Evolutionary conservation across 108 stramenopile genomes (phyloP), one percentile per base, ranked within the genome.

Genomic region (Bacterosira constricta): DNA sequence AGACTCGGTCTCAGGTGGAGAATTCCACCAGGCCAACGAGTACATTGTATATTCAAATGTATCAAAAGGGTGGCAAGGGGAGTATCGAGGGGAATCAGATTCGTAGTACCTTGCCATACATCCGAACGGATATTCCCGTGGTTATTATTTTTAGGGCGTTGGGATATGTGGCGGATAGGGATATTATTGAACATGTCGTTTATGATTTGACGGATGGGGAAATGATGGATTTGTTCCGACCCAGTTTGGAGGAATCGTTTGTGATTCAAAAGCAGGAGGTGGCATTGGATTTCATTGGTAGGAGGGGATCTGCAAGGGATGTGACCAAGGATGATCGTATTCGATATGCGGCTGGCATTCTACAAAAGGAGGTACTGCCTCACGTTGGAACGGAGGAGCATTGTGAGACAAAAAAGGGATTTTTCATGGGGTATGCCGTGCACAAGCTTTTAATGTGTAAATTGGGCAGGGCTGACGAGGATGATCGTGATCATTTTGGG

Each of bases 401-500:
- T 73, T 93, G 93, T 65, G 96, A 97, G 76, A 97, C 98, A 21
- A 96, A 96, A 77, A 99, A 99, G 86, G 98, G 96, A 25, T 99
- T 98, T 83, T 99, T 98, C 79, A 71, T 99, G 66, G 98, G 98
- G 49, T 99, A 99, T 83, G 93, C 96, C 30, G 98, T 98, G 32
- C 98, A 99, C 86, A 98, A 98, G 83, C 72, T 99, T 56, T 82
- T 99, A 27, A 94, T 92, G 87, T 98, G 98, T 73, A 88, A 85
- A 57, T 69, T 99, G 49, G 97, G 97, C 12, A 90, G 98, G 13
- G 70, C 89, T 25, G 90, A 96, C 21, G 97, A 98, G 70, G 98
- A 99, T 83, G 99, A 99, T 81, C 91, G 98, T 55, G 99, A 99
- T 85, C 98, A 99, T 63, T 99, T 98, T 85, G 99, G 98, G 61